Conservation (phyloP, 176 grass and related monocot genomes). For the Secale cereale region DNA sequence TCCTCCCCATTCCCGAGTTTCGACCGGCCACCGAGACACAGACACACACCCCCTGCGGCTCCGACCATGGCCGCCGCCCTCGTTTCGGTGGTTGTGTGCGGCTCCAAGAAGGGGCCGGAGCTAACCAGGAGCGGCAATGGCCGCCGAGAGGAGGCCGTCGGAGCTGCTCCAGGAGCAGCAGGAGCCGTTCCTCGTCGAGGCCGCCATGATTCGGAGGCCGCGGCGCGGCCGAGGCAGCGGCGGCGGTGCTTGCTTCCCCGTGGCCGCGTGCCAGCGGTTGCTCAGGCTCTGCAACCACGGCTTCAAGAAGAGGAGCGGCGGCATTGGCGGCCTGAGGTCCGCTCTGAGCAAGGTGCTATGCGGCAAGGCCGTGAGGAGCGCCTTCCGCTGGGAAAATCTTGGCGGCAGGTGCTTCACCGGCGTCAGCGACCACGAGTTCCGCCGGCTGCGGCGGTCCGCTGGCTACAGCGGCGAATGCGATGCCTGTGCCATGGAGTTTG, state of each 20-base stretch:
- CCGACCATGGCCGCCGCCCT: no score
- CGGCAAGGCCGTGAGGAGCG: constrained; percentile 31
- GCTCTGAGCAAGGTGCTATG: constrained; percentile 34
- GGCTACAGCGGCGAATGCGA: constrained; percentile 41
- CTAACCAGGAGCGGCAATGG: constrained; percentile 5
- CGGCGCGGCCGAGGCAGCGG: constrained; percentile 6
- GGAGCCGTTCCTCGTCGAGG: constrained; percentile 89
- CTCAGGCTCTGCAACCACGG: constrained; percentile 55
- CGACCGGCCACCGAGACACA: no score
- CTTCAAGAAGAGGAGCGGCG: constrained; percentile 37
- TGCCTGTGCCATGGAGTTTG: constrained; percentile 27
- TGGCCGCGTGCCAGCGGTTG: constrained; percentile 45
- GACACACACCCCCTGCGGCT: no score
- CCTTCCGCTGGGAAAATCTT: constrained; percentile 30
- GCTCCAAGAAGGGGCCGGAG: not conserved
- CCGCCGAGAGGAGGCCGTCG: constrained; percentile 66
- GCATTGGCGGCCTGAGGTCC: not conserved
- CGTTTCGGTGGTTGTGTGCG: not conserved
- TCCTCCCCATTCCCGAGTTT: no score
- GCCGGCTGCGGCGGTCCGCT: constrained; percentile 30
- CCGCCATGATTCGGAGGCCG: not conserved
- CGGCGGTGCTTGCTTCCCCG: constrained; percentile 12
- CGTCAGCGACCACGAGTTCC: constrained; percentile 39
- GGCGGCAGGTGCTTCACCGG: constrained; percentile 29
- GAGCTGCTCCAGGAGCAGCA: constrained; percentile 96